Conservation (phyloP, 305 asterid species). For the Fraxinus paxiana region DNA sequence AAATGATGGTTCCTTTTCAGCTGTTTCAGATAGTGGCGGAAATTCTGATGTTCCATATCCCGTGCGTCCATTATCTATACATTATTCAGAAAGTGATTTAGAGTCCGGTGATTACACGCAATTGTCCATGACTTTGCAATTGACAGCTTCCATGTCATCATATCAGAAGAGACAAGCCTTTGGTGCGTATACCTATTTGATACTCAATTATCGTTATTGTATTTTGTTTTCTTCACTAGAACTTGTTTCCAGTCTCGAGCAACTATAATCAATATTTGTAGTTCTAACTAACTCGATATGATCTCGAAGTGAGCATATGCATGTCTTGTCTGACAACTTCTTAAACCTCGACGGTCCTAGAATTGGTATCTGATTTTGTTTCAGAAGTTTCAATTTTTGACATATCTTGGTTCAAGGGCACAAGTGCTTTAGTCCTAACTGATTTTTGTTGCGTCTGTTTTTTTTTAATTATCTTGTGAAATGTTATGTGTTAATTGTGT, state of each 20-base stretch:
- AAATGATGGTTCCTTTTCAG: slow-evolving; percentile 36
- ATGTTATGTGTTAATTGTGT: not conserved
- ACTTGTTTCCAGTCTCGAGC: not conserved
- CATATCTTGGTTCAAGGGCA: not conserved
- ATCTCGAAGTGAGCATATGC: not conserved
- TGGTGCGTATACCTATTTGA: slow-evolving; percentile 37
- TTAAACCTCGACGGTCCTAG: not conserved
- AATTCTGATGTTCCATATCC: slow-evolving; percentile 34
- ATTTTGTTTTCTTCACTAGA: not conserved
- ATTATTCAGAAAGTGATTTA: slow-evolving; percentile 68
- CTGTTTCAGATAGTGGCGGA: slow-evolving; percentile 33
- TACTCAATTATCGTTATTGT: not conserved
- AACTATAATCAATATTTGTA: not conserved
- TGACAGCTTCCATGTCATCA: slow-evolving; percentile 46
- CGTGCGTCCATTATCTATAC: slow-evolving; percentile 24
- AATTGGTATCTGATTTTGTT: not conserved
- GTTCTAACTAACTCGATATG: not conserved
- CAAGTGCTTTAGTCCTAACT: not conserved
- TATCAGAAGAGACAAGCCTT: slow-evolving; percentile 71
- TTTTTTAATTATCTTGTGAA: not conserved
- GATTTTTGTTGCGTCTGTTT: not conserved
- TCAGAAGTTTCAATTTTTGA: not conserved
- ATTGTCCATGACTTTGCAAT: slow-evolving; percentile 32
- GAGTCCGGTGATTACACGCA: slow-evolving; percentile 49
- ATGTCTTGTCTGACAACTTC: not conserved